phyloP scores from a whole-genome alignment of 495 filamentous ascomycete species.

The Polyplosphaeria fusca region DNA sequence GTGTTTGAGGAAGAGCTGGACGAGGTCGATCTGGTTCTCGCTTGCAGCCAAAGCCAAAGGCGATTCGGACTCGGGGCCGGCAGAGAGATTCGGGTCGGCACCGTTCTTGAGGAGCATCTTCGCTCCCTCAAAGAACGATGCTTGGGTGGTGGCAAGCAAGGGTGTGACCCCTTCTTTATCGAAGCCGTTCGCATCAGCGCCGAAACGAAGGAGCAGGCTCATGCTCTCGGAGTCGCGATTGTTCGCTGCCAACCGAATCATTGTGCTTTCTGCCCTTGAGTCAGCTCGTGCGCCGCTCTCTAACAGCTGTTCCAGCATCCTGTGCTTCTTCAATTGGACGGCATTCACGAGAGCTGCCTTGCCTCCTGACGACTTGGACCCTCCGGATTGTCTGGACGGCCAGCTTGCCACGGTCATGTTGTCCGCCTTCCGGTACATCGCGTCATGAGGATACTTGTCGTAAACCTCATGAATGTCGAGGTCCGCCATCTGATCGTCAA shows the following conservation, averaged over 20 bases:
- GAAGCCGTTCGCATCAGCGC: constrained; percentile 47
- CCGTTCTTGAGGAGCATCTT: constrained; percentile 51
- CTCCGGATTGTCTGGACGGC: constrained; percentile 41
- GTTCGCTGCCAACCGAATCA: constrained; percentile 45
- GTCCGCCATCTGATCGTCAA: constrained; percentile 2
- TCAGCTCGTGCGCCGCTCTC: constrained; percentile 51
- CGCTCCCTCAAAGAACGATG: constrained; percentile 45
- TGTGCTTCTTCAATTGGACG: constrained; percentile 42
- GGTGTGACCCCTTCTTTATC: constrained; percentile 46
- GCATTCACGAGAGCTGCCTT: constrained; percentile 43
- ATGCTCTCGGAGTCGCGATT: constrained; percentile 49
- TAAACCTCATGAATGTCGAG: constrained; percentile 3
- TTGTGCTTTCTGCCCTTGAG: constrained; percentile 26
- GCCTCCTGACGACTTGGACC: constrained; percentile 37
- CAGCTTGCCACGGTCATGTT: constrained; percentile 42
- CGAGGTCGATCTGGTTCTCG: constrained; percentile 44
- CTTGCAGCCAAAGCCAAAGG: constrained; percentile 43
- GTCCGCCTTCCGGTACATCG: constrained; percentile 35
- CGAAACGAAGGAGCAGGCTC: constrained; percentile 49
- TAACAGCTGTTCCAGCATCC: constrained; percentile 51
- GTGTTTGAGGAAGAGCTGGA: constrained; percentile 48
- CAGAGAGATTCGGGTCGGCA: constrained; percentile 49
- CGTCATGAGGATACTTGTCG: constrained; percentile 2
- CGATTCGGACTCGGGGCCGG: constrained; percentile 43
- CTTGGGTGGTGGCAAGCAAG: constrained; percentile 45